Conservation (phyloP, 805 yeast species). For the Zygotorulaspora danielsina region DNA sequence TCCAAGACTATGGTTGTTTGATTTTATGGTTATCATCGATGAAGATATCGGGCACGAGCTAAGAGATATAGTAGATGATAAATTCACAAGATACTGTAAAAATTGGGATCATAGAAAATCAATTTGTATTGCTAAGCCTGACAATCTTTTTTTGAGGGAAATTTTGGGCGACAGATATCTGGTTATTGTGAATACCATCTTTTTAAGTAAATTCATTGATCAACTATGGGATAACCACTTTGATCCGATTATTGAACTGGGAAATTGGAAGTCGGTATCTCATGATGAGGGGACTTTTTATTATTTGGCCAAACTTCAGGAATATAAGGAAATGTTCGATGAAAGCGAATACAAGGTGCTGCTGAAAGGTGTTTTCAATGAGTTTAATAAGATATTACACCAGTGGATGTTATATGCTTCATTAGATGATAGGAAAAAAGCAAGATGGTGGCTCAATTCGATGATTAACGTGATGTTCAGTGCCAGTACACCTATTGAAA, state of each 20-base stretch:
- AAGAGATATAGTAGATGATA: slow-evolving; percentile 9
- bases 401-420: slow-evolving; percentile 26
- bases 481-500: slow-evolving; percentile 8
- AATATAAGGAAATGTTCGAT: slow-evolving; percentile 14
- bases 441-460: slow-evolving; percentile 24
- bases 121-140: slow-evolving; percentile 6
- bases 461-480: slow-evolving; percentile 18
- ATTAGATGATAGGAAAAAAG: slow-evolving; percentile 11
- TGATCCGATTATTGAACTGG: slow-evolving; percentile 24
- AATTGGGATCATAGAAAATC: slow-evolving; percentile 23
- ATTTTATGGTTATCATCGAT: slow-evolving; percentile 15
- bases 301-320: slow-evolving; percentile 13
- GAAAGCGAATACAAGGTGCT: slow-evolving; percentile 11
- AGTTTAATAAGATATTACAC: slow-evolving; percentile 20
- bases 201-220: slow-evolving; percentile 17
- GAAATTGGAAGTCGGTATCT: slow-evolving; percentile 10
- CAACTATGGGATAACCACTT: slow-evolving; percentile 28
- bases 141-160: slow-evolving; percentile 16
- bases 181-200: slow-evolving; percentile 9
- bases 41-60: slow-evolving; percentile 5
- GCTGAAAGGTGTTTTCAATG: slow-evolving; percentile 20
- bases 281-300: slow-evolving; percentile 15
- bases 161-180: slow-evolving; percentile 13
- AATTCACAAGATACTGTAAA: slow-evolving; percentile 15
- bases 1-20: slow-evolving; percentile 22